Conservation (phyloP, 495 filamentous ascomycete genomes). For the Aspergillus ellipticus region DNA sequence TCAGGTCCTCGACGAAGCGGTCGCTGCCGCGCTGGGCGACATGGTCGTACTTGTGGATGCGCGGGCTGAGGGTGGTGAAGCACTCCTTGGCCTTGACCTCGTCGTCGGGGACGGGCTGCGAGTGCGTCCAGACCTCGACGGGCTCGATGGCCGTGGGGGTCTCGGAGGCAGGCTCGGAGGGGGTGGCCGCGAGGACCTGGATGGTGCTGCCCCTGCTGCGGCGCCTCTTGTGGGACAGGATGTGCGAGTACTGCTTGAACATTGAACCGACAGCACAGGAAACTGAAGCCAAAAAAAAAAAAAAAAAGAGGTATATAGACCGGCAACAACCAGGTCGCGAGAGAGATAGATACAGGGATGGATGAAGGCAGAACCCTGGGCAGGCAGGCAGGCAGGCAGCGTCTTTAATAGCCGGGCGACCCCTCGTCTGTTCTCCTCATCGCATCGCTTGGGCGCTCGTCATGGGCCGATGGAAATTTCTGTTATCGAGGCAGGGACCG, state of each 20-base stretch:
- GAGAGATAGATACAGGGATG: background rate
- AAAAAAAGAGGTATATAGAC: background rate
- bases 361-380: background rate
- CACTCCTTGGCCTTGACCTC: constrained; percentile 3
- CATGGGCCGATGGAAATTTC: background rate
- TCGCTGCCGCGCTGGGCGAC: constrained; percentile 13
- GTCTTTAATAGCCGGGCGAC: no score
- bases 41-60: constrained; percentile 15
- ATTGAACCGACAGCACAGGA: background rate
- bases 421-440: no score
- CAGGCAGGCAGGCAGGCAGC: background rate
- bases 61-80: constrained; percentile 11
- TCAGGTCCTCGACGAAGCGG: constrained; percentile 13
- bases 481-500: background rate
- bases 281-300: background rate
- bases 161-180: constrained; percentile 6
- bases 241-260: constrained; percentile 13
- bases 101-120: constrained; percentile 5
- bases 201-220: constrained; percentile 6
- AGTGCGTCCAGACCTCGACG: constrained; percentile 12
- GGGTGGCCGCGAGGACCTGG: constrained; percentile 7
- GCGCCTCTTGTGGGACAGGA: constrained; percentile 14
- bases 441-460: background rate
- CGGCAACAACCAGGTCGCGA: background rate
- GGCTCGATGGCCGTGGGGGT: constrained; percentile 1